Conservation (phyloP, 352 stramenopile species). For the Blastocystis sp. region DNA sequence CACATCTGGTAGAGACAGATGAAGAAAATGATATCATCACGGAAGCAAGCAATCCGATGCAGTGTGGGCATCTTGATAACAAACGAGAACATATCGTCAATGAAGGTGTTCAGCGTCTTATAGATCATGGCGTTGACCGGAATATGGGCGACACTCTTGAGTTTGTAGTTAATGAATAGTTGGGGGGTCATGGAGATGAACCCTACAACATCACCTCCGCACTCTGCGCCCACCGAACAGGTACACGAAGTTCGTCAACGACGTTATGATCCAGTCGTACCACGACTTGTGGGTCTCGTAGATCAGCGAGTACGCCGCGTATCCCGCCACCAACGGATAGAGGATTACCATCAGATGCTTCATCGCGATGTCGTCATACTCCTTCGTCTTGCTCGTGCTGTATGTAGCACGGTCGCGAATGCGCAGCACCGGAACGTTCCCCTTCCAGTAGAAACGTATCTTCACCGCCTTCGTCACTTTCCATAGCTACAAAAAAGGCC, state of each 20-base stretch:
- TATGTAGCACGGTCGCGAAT: conserved; percentile 61
- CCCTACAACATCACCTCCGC: conserved; percentile 65
- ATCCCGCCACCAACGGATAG: conserved; percentile 81
- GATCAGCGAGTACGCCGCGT: conserved; percentile 85
- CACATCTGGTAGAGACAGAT: conserved; percentile 97
- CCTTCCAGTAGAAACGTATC: conserved; percentile 61
- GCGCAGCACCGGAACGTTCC: conserved; percentile 31
- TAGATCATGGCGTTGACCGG: conserved; percentile 95
- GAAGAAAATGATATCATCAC: conserved; percentile 98
- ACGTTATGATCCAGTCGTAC: conserved; percentile 93
- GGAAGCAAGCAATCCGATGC: conserved; percentile 92
- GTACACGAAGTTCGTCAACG: conserved; percentile 92
- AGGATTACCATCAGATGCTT: conserved; percentile 70
- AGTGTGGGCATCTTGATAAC: conserved; percentile 96
- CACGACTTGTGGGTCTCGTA: conserved; percentile 87
- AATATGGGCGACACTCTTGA: conserved; percentile 84
- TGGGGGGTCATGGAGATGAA: conserved; percentile 98
- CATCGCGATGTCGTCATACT: conserved; percentile 73
- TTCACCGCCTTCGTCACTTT: conserved; percentile 64
- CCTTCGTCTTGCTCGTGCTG: conserved; percentile 69
- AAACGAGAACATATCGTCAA: conserved; percentile 93
- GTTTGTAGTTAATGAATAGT: conserved; percentile 96
- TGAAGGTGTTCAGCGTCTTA: conserved; percentile 95
- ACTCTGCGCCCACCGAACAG: conserved; percentile 72
- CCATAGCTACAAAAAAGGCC: conserved; percentile 53